phyloP scores from a whole-genome alignment of 2,329 filamentous ascomycete genomes.

The Macrophomina tecta region DNA sequence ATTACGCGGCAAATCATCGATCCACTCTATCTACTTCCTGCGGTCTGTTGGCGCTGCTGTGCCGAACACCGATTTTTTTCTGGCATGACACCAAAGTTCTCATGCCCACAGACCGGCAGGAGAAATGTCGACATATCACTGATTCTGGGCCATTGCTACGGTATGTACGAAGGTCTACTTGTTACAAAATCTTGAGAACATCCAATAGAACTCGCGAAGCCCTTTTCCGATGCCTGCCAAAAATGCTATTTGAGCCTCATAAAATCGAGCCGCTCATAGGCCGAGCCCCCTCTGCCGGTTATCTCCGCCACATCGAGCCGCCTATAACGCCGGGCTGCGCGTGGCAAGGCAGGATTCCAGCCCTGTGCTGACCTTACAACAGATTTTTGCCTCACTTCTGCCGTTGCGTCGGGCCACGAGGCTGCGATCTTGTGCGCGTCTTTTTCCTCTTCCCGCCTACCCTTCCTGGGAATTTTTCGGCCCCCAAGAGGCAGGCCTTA shows the following conservation, averaged over 20 bases:
- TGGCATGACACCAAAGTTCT: no score
- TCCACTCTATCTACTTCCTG: no score
- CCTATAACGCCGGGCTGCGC: constrained; percentile 15
- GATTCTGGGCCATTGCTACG: no score
- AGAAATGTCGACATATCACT: no score
- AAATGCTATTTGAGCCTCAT: constrained; percentile 4
- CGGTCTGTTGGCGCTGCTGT: no score
- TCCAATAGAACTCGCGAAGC: no score
- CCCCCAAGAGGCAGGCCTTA: constrained; percentile 17
- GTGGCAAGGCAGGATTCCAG: constrained; percentile 16
- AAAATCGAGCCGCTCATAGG: background rate
- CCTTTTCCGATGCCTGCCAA: background rate
- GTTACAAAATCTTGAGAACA: background rate
- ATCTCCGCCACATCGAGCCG: constrained; percentile 17
- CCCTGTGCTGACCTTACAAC: constrained; percentile 6
- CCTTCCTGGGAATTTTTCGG: background rate
- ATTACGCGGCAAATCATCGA: no score
- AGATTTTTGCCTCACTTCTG: constrained; percentile 3
- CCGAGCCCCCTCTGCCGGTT: background rate
- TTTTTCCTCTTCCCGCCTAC: constrained; percentile 2
- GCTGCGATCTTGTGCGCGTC: constrained; percentile 6
- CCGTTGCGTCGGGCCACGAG: background rate
- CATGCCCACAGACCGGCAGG: no score
- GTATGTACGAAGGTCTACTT: no score
- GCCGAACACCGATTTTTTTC: no score